These are phyloP conservation scores for Diaporthe destruens DNA, from an alignment of 2,329 filamentous ascomycete species.

Conservation along the genomic window DNA sequence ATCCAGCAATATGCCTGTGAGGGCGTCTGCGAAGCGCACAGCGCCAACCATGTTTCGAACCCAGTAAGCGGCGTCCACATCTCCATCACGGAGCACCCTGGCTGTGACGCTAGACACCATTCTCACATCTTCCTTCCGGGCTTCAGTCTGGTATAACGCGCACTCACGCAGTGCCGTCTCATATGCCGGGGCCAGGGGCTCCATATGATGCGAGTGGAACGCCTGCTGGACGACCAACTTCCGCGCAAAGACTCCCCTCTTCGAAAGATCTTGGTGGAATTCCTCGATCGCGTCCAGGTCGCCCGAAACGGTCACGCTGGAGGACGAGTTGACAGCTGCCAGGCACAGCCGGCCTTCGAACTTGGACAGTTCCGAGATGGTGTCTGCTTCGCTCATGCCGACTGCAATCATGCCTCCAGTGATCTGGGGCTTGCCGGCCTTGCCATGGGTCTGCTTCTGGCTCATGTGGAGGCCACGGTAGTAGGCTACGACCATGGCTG, in stretches of 20 bases:
- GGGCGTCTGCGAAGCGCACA: constrained; percentile 52
- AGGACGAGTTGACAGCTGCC: constrained; percentile 52
- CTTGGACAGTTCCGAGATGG: constrained; percentile 46
- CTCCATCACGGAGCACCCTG: neutral
- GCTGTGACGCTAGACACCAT: constrained; percentile 16
- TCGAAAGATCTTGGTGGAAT: constrained; percentile 36
- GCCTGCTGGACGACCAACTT: constrained; percentile 46
- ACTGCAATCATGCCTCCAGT: constrained; percentile 63
- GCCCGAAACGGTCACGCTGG: constrained; percentile 54
- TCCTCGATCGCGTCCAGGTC: constrained; percentile 44
- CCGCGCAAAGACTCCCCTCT: constrained; percentile 41
- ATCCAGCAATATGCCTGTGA: neutral
- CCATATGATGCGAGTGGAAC: constrained; percentile 51
- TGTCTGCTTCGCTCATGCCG: constrained; percentile 53
- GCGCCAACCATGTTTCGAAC: constrained; percentile 52
- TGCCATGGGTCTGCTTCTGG: neutral
- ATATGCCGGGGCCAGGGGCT: constrained; percentile 43
- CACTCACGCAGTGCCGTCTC: constrained; percentile 28
- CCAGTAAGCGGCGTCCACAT: constrained; percentile 44
- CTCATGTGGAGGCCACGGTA: constrained; percentile 27
- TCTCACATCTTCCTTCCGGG: neutral
- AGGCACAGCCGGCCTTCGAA: constrained; percentile 44
- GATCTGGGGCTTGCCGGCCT: neutral
- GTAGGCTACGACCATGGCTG: constrained; percentile 28
- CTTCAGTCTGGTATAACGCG: neutral